Conservation (phyloP, 192 early-diverging fungal genomes). For the Phlyctochytrium bullatum region DNA sequence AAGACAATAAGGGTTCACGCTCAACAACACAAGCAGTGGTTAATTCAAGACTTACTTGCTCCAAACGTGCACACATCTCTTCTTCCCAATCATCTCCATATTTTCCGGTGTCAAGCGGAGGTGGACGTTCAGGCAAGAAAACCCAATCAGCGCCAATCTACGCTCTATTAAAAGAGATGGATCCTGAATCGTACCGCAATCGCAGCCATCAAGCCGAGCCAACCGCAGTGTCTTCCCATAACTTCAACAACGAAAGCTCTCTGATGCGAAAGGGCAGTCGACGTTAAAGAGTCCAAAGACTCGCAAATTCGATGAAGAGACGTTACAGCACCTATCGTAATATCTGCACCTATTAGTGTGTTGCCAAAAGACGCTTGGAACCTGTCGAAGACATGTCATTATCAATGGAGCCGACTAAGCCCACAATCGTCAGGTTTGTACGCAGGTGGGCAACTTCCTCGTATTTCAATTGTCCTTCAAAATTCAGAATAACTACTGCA, state of each 20-base stretch:
- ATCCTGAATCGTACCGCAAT: constrained; percentile 52
- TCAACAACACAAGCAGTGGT: constrained; percentile 71
- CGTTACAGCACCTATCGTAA: constrained; percentile 94
- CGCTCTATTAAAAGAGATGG: background rate
- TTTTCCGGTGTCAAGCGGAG: constrained; percentile 44
- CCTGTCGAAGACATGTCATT: constrained; percentile 74
- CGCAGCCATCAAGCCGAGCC: constrained; percentile 69
- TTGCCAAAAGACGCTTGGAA: constrained; percentile 4
- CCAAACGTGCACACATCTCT: constrained; percentile 79
- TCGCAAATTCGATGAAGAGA: constrained; percentile 96
- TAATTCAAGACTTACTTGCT: constrained; percentile 33
- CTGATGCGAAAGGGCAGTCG: constrained; percentile 90
- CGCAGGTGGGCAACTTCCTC: constrained; percentile 60
- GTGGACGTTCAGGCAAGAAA: constrained; percentile 94
- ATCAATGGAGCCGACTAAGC: constrained; percentile 95
- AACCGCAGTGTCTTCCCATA: constrained; percentile 98
- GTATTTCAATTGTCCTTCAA: constrained; percentile 46
- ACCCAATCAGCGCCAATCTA: constrained; percentile 87
- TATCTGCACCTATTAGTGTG: constrained; percentile 65
- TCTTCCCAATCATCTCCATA: constrained; percentile 83
- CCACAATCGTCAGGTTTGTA: constrained; percentile 85
- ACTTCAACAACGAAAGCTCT: constrained; percentile 98
- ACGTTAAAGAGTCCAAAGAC: constrained; percentile 85
- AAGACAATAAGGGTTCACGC: constrained; percentile 31
- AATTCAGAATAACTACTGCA: background rate